A percentile compares a stretch with the other conserved stretches of the same genome.
These are phyloP conservation scores for Aschersonia sp. DNA, from an alignment of 2,329 filamentous ascomycete genomes.

Conservation along the genomic window DNA sequence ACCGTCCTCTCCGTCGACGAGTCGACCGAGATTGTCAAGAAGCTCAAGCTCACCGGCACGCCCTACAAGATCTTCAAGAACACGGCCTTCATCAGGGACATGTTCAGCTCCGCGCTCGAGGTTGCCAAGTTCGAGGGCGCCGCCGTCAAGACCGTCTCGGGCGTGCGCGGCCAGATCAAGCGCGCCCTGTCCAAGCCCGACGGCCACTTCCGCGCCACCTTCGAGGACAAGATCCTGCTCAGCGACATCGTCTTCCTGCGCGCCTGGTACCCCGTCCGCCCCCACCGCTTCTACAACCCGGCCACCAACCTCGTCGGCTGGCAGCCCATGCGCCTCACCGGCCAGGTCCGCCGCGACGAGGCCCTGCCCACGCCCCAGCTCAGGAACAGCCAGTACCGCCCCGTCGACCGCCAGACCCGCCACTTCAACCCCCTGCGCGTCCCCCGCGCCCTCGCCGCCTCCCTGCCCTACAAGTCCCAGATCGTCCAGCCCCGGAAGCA, in stretches of 20 bases:
- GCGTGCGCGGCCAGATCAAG: constrained; percentile 94
- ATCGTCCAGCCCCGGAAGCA: constrained; percentile 70
- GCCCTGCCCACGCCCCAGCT: constrained; percentile 62
- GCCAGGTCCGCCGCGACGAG: constrained; percentile 70
- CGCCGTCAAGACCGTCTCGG: constrained; percentile 88
- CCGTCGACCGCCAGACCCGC: constrained; percentile 48
- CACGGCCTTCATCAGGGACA: constrained; percentile 95
- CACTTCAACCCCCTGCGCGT: constrained; percentile 70
- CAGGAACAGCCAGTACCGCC: constrained; percentile 74
- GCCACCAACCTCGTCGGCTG: constrained; percentile 88
- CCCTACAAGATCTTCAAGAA: constrained; percentile 99
- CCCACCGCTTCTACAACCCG: constrained; percentile 92
- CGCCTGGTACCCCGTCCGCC: constrained; percentile 93
- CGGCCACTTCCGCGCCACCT: constrained; percentile 89
- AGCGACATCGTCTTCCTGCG: constrained; percentile 92
- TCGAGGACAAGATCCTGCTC: constrained; percentile 96
- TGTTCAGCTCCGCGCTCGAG: constrained; percentile 88
- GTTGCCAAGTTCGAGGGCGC: constrained; percentile 98
- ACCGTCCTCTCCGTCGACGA: constrained; percentile 91
- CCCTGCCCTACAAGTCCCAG: constrained; percentile 86
- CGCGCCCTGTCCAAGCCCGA: constrained; percentile 85
- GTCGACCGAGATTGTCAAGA: constrained; percentile 95
- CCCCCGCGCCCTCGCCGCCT: constrained; percentile 65
- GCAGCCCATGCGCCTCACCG: constrained; percentile 88
- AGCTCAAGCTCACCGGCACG: constrained; percentile 86